Evolutionary conservation across 164 flowering plant genomes (phyloP).

Genomic region (Santalum album): DNA sequence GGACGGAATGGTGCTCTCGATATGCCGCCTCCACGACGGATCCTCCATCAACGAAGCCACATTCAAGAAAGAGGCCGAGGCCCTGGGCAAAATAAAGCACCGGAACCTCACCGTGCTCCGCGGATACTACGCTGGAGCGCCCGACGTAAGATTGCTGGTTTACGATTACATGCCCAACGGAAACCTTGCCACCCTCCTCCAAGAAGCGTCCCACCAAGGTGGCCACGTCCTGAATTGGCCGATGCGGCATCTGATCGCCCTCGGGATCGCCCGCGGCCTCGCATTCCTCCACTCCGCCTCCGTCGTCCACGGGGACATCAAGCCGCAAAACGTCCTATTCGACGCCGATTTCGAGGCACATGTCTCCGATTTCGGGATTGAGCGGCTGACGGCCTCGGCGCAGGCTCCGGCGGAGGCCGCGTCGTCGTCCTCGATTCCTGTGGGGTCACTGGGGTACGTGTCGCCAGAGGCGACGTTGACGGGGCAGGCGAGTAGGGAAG

Average conservation of each 20-base stretch:
- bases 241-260: slow-evolving; percentile 32
- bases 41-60: slow-evolving; percentile 12
- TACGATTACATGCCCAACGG: slow-evolving; percentile 39
- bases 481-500: slow-evolving; percentile 1
- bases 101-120: slow-evolving; percentile 30
- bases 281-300: slow-evolving; percentile 20
- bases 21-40: slow-evolving; percentile 8
- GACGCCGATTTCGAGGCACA: slow-evolving; percentile 41
- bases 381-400: slow-evolving; percentile 11
- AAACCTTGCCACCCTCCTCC: slow-evolving; percentile 26
- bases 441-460: not conserved
- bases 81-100: slow-evolving; percentile 26
- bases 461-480: not conserved
- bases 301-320: slow-evolving; percentile 27
- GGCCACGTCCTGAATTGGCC: slow-evolving; percentile 38
- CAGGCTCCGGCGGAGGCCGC: not conserved
- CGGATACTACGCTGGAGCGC: slow-evolving; percentile 27
- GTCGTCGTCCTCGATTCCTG: not conserved
- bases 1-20: not conserved
- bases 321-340: slow-evolving; percentile 29
- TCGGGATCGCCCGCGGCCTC: slow-evolving; percentile 27
- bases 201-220: slow-evolving; percentile 34
- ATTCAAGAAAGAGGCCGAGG: slow-evolving; percentile 27
- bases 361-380: slow-evolving; percentile 29
- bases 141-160: slow-evolving; percentile 21